Evolutionary conservation across 2,329 filamentous ascomycete species (phyloP), one percentile per base, ranked within the genome.

Genomic region (Cercospora sesami): DNA sequence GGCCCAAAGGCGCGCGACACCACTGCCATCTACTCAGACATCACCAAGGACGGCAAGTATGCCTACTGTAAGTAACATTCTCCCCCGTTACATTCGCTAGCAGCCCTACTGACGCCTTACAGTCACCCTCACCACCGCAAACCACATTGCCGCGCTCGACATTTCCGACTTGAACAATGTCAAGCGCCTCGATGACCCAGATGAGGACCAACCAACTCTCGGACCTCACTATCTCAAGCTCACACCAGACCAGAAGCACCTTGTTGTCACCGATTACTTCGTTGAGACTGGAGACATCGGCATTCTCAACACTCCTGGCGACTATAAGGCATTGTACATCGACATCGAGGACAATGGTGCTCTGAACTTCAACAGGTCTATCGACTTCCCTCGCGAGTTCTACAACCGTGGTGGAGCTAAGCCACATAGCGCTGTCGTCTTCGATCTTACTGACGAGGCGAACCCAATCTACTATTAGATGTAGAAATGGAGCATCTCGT

Each of bases 261-360:
- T 89, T 16, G 81, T 89, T 2, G 86, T 89, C 14, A 88, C 85
- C n/a, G 87, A 88, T 63, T 89, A 89, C 80, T 89, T 89, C 73
- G 86, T 90, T 2, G 86, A 89, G 78, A 86, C 83, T 9, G 86
- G 87, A 28, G 84, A 86, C 65, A 88, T 89, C 66, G 85, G 36
- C 16, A 42, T 42, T 2, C 81, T 89, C 73, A 88, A 89, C 74
- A 88, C 86, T 0, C 86, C 86, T 0, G 86, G 81, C 21, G 87
- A 89, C 75, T 89, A 84, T 82, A 88, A 88, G 80, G 86, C 82
- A 0, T 83, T 86, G 70, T 89, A 87, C 80, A 86, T 89, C 71
- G 87, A 89, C 67, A 83, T 89, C 67, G 77, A 82, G 9, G 75
- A 81, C 2, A 81, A 89, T 68, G 86, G 87, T 3, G 80, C 80